Percentiles rank a stretch among this genome's conserved stretches.
These are phyloP conservation scores for Turritis glabra DNA, from an alignment of 345 rosid genomes.

Conservation along the genomic window DNA sequence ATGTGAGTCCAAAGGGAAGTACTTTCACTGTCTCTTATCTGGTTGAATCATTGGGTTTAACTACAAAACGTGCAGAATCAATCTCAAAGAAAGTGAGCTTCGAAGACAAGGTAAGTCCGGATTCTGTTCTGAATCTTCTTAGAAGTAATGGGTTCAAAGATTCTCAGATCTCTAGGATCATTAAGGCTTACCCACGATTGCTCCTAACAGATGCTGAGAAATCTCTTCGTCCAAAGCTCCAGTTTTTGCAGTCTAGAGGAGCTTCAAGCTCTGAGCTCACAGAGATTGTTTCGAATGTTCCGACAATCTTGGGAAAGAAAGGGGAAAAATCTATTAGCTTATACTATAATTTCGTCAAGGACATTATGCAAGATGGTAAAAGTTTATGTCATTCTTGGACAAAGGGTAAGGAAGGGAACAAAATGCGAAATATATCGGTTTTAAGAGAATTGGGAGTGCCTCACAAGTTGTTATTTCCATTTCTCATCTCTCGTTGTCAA, in stretches of 20 bases:
- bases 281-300: conserved; percentile 15
- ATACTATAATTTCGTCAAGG: conserved; percentile 25
- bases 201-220: conserved; percentile 26
- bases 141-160: conserved; percentile 37
- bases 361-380: not conserved
- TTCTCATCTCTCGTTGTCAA: not conserved
- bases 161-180: conserved; percentile 32
- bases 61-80: conserved; percentile 18
- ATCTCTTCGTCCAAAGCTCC: conserved; percentile 39
- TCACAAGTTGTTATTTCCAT: conserved; percentile 3
- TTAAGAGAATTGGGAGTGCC: conserved; percentile 38
- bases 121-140: conserved; percentile 29
- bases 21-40: conserved; percentile 33
- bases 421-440: conserved; percentile 12
- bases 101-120: conserved; percentile 19
- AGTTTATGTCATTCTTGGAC: conserved; percentile 1
- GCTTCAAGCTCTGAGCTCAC: conserved; percentile 25
- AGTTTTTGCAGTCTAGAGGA: conserved; percentile 30
- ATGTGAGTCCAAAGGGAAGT: not conserved
- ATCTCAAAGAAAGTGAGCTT: conserved; percentile 27
- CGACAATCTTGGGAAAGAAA: conserved; percentile 22
- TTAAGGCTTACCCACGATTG: conserved; percentile 20
- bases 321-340: not conserved
- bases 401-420: not conserved
- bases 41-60: conserved; percentile 34